These are phyloP conservation scores for Chlamydomonas incerta DNA, from an alignment of 139 green algal genomes.

Conservation along the genomic window DNA sequence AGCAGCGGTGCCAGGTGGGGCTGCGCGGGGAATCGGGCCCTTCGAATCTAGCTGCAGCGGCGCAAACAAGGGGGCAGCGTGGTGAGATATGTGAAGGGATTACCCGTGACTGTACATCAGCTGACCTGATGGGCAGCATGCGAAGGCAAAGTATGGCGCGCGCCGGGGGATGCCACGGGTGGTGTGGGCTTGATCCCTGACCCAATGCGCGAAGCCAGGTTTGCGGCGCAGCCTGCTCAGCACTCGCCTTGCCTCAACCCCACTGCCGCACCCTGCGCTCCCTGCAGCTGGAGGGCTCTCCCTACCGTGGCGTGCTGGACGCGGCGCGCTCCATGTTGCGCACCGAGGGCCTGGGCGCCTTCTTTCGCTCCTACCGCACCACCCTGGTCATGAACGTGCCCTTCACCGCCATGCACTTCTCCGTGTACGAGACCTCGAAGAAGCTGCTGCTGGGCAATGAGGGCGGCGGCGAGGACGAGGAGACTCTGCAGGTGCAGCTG, in stretches of 20 bases:
- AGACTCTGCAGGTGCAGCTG: slow-evolving; percentile 69
- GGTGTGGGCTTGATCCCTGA: too few species aligned
- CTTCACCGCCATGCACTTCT: slow-evolving; percentile 95
- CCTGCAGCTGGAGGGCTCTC: slow-evolving; percentile 49
- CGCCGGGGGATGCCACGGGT: too few species aligned
- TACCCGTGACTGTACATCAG: too few species aligned
- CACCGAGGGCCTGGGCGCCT: slow-evolving; percentile 82
- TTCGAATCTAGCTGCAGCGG: too few species aligned
- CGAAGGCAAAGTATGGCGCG: too few species aligned
- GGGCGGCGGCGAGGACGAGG: slow-evolving; percentile 49
- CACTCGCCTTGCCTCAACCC: too few species aligned
- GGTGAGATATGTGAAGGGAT: too few species aligned
- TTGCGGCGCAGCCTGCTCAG: too few species aligned
- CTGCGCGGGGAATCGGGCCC: neutral
- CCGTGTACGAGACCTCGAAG: slow-evolving; percentile 93
- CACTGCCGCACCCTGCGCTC: too few species aligned
- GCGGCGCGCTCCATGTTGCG: slow-evolving; percentile 71
- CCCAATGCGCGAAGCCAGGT: too few species aligned
- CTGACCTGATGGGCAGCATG: too few species aligned
- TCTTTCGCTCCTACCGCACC: slow-evolving; percentile 91
- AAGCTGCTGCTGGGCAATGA: slow-evolving; percentile 60
- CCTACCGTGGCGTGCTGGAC: slow-evolving; percentile 64
- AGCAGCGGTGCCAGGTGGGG: slow-evolving; percentile 92
- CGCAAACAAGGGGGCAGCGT: too few species aligned
- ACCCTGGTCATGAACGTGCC: slow-evolving; percentile 97